Evolutionary conservation across 2,329 filamentous ascomycete species (phyloP).

Genomic region (Cercospora sesami): DNA sequence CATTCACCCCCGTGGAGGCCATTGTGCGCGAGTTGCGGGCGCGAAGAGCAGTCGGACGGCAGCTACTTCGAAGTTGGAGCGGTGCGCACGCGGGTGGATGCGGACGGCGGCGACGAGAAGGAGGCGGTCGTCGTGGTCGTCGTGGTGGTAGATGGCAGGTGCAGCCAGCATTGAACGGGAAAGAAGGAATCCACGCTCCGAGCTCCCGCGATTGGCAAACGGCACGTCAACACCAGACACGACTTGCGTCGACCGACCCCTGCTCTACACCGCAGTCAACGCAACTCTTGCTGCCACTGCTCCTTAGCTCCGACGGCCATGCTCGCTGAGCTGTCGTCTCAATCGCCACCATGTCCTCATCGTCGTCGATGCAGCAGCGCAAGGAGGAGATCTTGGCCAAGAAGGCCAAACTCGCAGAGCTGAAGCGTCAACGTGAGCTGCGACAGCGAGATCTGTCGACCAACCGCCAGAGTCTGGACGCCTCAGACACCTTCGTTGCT

Average conservation of each 20-base stretch:
- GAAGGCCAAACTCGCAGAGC: conserved; percentile 92
- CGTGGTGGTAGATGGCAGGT: conserved; percentile 6
- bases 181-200: not conserved
- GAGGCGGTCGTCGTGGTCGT: conserved; percentile 12
- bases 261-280: not conserved
- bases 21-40: conserved; percentile 31
- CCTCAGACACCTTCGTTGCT: conserved; percentile 69
- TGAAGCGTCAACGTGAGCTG: conserved; percentile 87
- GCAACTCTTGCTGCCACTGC: not conserved
- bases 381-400: conserved; percentile 96
- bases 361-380: conserved; percentile 60
- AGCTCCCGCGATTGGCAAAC: conserved; percentile 4
- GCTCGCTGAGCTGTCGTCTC: not conserved
- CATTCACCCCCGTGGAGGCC: conserved; percentile 55
- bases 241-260: not conserved
- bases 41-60: not conserved
- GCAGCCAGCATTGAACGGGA: conserved; percentile 1
- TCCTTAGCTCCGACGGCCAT: conserved; percentile 8
- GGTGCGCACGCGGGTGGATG: conserved; percentile 5
- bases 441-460: conserved; percentile 73
- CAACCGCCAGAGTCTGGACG: conserved; percentile 66
- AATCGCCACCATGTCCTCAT: conserved; percentile 7
- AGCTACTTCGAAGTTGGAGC: not conserved
- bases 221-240: not conserved
- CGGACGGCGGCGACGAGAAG: conserved; percentile 1